Conservation (phyloP, 2,329 filamentous ascomycete genomes). For the Sarocladium brachiariae region DNA sequence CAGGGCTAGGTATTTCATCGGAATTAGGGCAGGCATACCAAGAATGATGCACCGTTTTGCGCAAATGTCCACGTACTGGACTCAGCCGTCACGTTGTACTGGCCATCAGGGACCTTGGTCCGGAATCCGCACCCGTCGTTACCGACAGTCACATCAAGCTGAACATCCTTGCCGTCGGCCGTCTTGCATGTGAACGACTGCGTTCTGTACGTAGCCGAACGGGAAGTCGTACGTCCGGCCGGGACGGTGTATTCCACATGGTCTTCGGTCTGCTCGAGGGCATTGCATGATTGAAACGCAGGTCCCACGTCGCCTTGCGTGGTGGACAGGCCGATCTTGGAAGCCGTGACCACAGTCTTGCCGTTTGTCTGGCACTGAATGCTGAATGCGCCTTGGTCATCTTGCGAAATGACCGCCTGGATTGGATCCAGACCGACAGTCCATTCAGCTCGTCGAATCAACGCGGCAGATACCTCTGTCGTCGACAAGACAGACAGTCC, state of each 20-base stretch:
- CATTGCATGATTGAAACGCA: neutral
- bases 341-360: neutral
- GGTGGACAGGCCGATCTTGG: neutral
- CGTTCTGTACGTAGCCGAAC: slow-evolving; percentile 1
- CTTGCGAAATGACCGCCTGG: neutral
- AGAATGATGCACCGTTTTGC: neutral
- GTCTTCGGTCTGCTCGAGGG: neutral
- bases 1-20: neutral
- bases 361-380: slow-evolving; percentile 1
- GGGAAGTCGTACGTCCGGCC: neutral
- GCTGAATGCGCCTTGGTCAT: neutral
- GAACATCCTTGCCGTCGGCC: neutral
- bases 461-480: neutral
- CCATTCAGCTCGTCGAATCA: neutral
- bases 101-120: slow-evolving; percentile 5
- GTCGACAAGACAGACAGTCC: neutral
- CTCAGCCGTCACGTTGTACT: neutral
- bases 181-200: slow-evolving; percentile 2
- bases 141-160: neutral
- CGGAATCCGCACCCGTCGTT: neutral
- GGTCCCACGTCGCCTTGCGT: neutral
- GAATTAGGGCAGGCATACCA: neutral
- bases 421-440: neutral
- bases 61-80: neutral
- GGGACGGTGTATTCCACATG: neutral